Base-by-base conservation (phyloP, 2,329 filamentous ascomycete species). In the Clonostachys byssicola region DNA sequence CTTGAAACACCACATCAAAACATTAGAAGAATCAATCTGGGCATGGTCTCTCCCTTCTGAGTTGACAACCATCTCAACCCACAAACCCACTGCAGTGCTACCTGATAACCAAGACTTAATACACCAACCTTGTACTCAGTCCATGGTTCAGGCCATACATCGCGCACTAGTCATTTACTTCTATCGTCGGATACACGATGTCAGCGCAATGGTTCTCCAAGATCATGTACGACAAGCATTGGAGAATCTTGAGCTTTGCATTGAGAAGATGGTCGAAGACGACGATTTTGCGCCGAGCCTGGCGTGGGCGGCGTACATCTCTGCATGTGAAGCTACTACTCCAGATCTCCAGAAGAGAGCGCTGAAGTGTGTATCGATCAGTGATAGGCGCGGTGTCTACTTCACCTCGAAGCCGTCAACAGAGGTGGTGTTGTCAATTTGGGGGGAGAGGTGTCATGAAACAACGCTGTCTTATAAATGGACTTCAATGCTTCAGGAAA, bases 221-320 rank as follows among this genome's bases (percentile, higher is more conserved):
- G 42, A 18, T 5, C 18, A 43, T n/a, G 42, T 43, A 2, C 16
- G 30, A 30, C 7, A 34, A 14, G 34, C 42, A 0, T 51, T 66
- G 0, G 67, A 72, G 20, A 62, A 59, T 30, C 56, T 74, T 1
- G 48, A 69, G 41, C 56, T 56, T 0, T 64, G 62, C 8, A 55
- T 65, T 20, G 57, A 67, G 2, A 47, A 60, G 17, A 51, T 58
- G 10, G 58, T 63, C 3, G 55, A 61, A 3, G 65, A 65, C 20
- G 64, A 66, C 40, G 61, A 66, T 33, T 64, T 70, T 39, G 60
- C 66, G 0, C 60, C 64, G 1, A 65, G 62, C 6, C 57, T 73
- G 6, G 60, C 67, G 0, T 74, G 71, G 72, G 63, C 68, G 3
- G 66, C 63, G 3, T 73, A 72, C 46, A 67, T 74, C 16, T 67